Conservation (phyloP, 2,329 filamentous ascomycete species). For the Sporothrix dimorphospora region DNA sequence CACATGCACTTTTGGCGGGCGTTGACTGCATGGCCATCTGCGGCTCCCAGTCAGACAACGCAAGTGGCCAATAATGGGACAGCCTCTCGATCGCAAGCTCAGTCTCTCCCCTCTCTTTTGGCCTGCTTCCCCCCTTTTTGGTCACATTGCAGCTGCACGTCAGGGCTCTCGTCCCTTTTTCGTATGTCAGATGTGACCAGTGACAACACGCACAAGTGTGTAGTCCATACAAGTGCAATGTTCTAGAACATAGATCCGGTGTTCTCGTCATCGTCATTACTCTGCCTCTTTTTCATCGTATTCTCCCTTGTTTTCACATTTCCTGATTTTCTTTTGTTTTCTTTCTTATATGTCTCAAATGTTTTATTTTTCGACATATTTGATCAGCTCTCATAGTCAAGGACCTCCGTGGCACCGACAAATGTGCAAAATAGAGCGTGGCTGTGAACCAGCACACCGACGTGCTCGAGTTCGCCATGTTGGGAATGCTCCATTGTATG, state of each 20-base stretch:
- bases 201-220: conserved; percentile 3
- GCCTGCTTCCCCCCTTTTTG: conserved; percentile 4
- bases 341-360: conserved; percentile 4
- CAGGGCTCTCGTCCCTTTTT: conserved; percentile 5
- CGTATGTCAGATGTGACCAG: not conserved
- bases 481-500: not conserved
- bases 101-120: not conserved
- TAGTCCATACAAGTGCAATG: not conserved
- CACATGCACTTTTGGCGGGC: not conserved
- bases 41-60: conserved; percentile 1
- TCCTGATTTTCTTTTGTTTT: not conserved
- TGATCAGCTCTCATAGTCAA: not conserved
- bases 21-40: not conserved
- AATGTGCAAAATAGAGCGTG: not conserved
- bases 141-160: conserved; percentile 29
- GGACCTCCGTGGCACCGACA: not conserved
- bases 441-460: not conserved
- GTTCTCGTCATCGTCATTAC: not conserved
- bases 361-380: not conserved
- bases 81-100: conserved; percentile 23
- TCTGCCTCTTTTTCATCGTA: not conserved
- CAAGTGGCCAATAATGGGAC: conserved; percentile 24
- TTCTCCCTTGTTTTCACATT: not conserved
- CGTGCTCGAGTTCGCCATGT: not conserved
- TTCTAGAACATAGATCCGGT: not conserved